These are phyloP conservation scores for Penicillium sp. DNA, from an alignment of 2,329 filamentous ascomycete species.

Conservation along the genomic window DNA sequence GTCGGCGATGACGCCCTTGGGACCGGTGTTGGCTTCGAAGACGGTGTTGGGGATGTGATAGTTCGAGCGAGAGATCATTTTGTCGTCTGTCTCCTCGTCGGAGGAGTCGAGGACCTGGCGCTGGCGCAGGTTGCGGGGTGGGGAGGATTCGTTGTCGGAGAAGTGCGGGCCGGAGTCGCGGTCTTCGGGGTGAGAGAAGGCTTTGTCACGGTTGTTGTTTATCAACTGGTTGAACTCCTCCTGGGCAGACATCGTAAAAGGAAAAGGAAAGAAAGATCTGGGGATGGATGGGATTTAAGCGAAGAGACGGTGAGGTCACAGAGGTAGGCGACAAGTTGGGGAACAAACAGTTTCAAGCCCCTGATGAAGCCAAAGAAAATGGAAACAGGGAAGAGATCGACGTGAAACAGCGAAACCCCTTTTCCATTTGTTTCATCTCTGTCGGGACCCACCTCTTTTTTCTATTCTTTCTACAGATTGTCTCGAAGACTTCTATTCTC, in stretches of 20 bases:
- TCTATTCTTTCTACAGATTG: too few species aligned
- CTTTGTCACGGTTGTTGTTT: slow-evolving; percentile 33
- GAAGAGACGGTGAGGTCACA: neutral
- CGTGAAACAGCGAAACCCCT: slow-evolving; percentile 20
- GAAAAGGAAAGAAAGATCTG: slow-evolving; percentile 5
- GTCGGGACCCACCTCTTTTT: slow-evolving; percentile 1
- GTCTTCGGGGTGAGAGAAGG: slow-evolving; percentile 44
- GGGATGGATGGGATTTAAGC: slow-evolving; percentile 14
- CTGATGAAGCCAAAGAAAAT: slow-evolving; percentile 8
- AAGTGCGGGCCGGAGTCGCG: slow-evolving; percentile 22
- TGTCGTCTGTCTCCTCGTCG: slow-evolving; percentile 32
- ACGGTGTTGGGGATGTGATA: slow-evolving; percentile 45
- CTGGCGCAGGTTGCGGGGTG: slow-evolving; percentile 20
- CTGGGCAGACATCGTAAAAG: slow-evolving; percentile 43
- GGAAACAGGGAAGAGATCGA: slow-evolving; percentile 26
- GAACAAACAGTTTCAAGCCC: neutral
- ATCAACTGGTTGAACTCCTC: slow-evolving; percentile 47
- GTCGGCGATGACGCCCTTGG: slow-evolving; percentile 51
- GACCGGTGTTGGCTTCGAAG: slow-evolving; percentile 49
- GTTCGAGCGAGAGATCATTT: slow-evolving; percentile 35
- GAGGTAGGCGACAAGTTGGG: neutral
- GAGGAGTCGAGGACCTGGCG: slow-evolving; percentile 27
- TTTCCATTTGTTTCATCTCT: slow-evolving; percentile 6
- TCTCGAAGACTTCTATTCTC: too few species aligned
- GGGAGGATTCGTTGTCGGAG: slow-evolving; percentile 22